Conservation (phyloP, 371 early-diverging fungal genomes). For the Rhizopus delemar region DNA sequence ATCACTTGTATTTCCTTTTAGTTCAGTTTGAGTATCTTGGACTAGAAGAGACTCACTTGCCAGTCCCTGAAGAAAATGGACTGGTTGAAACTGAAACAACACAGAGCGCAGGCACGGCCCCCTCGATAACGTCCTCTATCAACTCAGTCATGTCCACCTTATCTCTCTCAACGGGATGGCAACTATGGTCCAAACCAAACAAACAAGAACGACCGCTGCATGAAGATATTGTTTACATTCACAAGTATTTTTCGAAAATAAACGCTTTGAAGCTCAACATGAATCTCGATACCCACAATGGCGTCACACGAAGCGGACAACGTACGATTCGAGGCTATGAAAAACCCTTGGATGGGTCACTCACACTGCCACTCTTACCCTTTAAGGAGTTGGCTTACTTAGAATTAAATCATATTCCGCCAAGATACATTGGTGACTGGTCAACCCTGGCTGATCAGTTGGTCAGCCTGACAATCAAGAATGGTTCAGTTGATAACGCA, state of each 20-base stretch:
- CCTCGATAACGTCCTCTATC: conserved; percentile 59
- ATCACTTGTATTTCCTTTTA: conserved; percentile 60
- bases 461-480: conserved; percentile 47
- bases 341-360: conserved; percentile 39
- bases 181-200: conserved; percentile 53
- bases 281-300: conserved; percentile 39
- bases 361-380: conserved; percentile 38
- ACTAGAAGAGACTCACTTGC: conserved; percentile 50
- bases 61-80: conserved; percentile 34
- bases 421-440: conserved; percentile 54
- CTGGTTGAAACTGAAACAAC: conserved; percentile 41
- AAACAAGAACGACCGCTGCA: conserved; percentile 37
- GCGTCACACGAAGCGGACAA: conserved; percentile 46
- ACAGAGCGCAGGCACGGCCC: conserved; percentile 33
- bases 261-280: conserved; percentile 54
- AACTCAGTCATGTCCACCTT: conserved; percentile 60
- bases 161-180: conserved; percentile 66
- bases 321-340: conserved; percentile 53
- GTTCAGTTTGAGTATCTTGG: conserved; percentile 65
- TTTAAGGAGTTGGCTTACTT: conserved; percentile 53
- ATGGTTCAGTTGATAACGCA: conserved; percentile 44
- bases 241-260: conserved; percentile 49
- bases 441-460: conserved; percentile 39
- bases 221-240: conserved; percentile 60
- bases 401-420: conserved; percentile 54